Evolutionary conservation across 2,329 filamentous ascomycete species (phyloP), one percentile per base, ranked within the genome.

Genomic region (Penicillium nordicum): DNA sequence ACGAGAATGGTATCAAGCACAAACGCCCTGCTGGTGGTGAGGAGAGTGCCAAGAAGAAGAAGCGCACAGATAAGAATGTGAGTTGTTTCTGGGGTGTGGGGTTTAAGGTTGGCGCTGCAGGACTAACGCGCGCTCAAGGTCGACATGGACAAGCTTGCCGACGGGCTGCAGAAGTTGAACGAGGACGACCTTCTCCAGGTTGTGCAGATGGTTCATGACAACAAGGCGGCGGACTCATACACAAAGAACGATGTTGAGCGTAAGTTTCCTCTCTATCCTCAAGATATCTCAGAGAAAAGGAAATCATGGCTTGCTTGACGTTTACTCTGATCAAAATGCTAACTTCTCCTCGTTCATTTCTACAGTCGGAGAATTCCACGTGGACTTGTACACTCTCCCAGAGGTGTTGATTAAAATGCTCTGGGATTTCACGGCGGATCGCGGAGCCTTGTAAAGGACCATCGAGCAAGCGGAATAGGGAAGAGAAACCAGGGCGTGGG

Each of bases 161-260:
- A 97, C 57, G 92, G 88, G 0, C 80, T 99, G 57, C 87, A 93
- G 72, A 92, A 90, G 79, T 85, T 99, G 27, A 84, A 85, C 62
- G 94, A 99, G 79, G 94, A 99, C 64, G 93, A 97, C 69, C 79
- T 99, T 41, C 81, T 99, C 59, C 90, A 94, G 66, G 91, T 97
- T 25, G 95, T 99, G 59, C 93, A 97, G 78, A 88, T 99, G 84
- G 93, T 99, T 60, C 94, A 97, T 74, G 94, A 99, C 77, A 90
- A 97, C 78, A 97, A 97, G 81, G 87, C 85, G 1, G 85, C 90
- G 6, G 92, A 96, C 62, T 97, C 93, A 1, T 97, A 96, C 77
- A 96, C 93, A 48, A 92, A 96, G 79, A 97, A 97, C 68, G 95
- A 99, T 75, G 85, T 97, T 56, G 94, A 99, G 69, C 89, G 91